These are phyloP conservation scores for Neocatenulostroma microsporum DNA, from an alignment of 2,329 filamentous ascomycete genomes.

Conservation along the genomic window DNA sequence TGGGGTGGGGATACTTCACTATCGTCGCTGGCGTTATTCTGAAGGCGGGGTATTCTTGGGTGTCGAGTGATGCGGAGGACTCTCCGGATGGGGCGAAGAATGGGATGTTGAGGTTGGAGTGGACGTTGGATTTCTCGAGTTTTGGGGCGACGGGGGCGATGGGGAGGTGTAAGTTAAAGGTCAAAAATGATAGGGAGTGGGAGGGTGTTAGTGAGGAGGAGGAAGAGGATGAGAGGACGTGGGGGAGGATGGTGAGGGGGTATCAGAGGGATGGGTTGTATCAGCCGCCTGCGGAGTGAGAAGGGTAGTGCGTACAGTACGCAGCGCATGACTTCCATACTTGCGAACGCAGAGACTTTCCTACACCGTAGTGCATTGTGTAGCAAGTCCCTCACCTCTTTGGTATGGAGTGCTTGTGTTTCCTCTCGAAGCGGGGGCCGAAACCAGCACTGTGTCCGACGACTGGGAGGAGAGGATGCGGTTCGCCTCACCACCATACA, in stretches of 20 bases:
- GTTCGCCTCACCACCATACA: too few relatives aligned
- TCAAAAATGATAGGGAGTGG: constrained; percentile 28
- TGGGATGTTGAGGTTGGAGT: constrained; percentile 33
- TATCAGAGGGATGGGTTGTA: constrained; percentile 21
- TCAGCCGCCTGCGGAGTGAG: constrained; percentile 12
- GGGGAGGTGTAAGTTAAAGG: constrained; percentile 34
- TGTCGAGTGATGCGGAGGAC: constrained; percentile 31
- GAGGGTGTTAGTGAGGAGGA: constrained; percentile 14
- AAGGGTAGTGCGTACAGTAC: too few relatives aligned
- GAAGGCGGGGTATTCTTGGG: constrained; percentile 39
- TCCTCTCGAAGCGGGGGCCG: too few relatives aligned
- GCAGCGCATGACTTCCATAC: too few relatives aligned
- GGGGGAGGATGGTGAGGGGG: constrained; percentile 15
- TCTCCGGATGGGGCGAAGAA: constrained; percentile 27
- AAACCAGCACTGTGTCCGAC: too few relatives aligned
- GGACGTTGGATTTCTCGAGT: constrained; percentile 37
- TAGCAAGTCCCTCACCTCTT: too few relatives aligned
- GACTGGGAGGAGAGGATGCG: too few relatives aligned
- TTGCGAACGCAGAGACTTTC: too few relatives aligned
- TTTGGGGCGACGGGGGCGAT: constrained; percentile 32
- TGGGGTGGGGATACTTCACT: constrained; percentile 39
- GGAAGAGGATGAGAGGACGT: constrained; percentile 21
- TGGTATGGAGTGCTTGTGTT: too few relatives aligned
- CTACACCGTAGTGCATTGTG: too few relatives aligned
- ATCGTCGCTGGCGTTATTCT: constrained; percentile 35